A percentile compares a stretch with the other conserved stretches of the same genome.
Evolutionary conservation across 306 rosid species (phyloP).

Genomic region (Lathyrus oleraceus): DNA sequence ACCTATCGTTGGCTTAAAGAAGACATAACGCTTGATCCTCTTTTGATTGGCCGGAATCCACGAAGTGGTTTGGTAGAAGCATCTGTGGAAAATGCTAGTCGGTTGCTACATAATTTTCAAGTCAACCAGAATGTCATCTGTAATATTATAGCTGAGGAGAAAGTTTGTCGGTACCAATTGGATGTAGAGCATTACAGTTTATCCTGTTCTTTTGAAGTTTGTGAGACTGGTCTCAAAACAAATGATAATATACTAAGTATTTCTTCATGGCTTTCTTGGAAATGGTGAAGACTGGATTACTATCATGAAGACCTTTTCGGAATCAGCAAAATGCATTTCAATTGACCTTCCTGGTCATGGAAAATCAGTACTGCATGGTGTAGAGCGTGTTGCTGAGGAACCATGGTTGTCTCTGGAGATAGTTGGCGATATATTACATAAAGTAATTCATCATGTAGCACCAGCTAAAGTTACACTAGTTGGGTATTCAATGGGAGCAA

Average conservation of each 20-base stretch:
- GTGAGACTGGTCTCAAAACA: slow-evolving; percentile 65
- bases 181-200: slow-evolving; percentile 45
- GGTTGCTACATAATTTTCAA: slow-evolving; percentile 53
- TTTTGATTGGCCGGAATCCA: slow-evolving; percentile 55
- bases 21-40: slow-evolving; percentile 63
- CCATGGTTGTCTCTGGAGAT: too few relatives aligned
- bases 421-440: too few relatives aligned
- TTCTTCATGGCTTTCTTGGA: slow-evolving; percentile 98
- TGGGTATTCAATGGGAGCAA: too few relatives aligned
- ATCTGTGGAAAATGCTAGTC: too few relatives aligned
- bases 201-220: slow-evolving; percentile 61
- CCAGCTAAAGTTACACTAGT: too few relatives aligned
- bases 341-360: slow-evolving; percentile 96
- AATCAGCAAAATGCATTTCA: slow-evolving; percentile 79
- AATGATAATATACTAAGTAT: slow-evolving; percentile 60
- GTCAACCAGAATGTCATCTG: slow-evolving; percentile 51
- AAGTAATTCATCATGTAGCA: too few relatives aligned
- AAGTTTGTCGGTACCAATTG: slow-evolving; percentile 50
- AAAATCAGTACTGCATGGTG: slow-evolving; percentile 51
- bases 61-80: slow-evolving; percentile 70
- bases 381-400: slow-evolving; percentile 35
- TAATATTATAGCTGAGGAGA: slow-evolving; percentile 46
- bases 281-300: slow-evolving; percentile 84
- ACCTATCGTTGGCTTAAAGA: slow-evolving; percentile 88
- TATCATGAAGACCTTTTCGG: slow-evolving; percentile 79